phyloP scores from a whole-genome alignment of 164 flowering plant genomes.

The Sextonia rubra region DNA sequence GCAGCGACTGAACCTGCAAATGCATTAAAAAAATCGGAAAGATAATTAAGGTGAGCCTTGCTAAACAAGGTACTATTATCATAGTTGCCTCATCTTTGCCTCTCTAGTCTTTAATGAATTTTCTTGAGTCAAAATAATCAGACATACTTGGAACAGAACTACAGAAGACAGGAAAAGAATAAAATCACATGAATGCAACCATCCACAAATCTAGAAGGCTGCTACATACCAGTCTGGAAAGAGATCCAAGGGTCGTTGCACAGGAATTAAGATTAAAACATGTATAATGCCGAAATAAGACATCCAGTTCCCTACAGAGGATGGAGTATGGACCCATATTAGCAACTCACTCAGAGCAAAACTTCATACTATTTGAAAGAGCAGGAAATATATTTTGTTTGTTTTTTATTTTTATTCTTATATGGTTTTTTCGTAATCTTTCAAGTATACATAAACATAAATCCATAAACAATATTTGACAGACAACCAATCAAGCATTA shows the following conservation, averaged over 20 bases:
- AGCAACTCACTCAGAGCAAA: not conserved
- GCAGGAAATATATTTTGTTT: no score
- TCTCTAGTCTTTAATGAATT: no score
- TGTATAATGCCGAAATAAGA: constrained; percentile 69
- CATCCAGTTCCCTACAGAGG: constrained; percentile 81
- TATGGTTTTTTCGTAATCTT: no score
- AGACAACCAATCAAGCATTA: no score
- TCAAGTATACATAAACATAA: not conserved
- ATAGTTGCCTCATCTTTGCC: no score
- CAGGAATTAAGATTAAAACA: constrained; percentile 88
- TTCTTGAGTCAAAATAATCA: no score
- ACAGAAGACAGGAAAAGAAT: not conserved
- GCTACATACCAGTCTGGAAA: constrained; percentile 72
- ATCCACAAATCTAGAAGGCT: not conserved
- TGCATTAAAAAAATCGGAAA: constrained; percentile 8
- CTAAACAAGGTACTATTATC: no score
- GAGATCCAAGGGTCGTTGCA: constrained; percentile 88
- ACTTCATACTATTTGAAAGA: not conserved
- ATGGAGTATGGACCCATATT: constrained; percentile 12
- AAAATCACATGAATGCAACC: not conserved
- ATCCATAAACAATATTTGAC: not conserved
- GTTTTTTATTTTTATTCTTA: no score
- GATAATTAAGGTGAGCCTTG: not conserved
- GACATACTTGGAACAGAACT: no score
- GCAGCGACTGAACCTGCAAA: constrained; percentile 88